Conservation (phyloP, 176 grass and related monocot species). For the Eremochloa ophiuroides region DNA sequence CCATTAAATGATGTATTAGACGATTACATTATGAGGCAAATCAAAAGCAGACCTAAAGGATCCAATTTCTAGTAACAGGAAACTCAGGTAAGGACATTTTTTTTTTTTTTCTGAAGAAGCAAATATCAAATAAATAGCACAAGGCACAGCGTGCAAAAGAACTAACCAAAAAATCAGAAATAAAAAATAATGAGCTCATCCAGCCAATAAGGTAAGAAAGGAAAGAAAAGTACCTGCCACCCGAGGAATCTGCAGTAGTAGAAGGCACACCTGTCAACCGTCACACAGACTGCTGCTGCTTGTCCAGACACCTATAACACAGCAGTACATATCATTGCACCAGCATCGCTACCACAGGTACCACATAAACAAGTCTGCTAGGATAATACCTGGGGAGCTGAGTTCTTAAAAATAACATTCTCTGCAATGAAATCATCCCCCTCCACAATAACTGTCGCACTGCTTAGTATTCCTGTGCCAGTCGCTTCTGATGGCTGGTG, state of each 20-base stretch:
- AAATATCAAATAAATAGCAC: not conserved
- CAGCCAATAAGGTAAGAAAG: not conserved
- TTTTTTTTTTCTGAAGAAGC: not conserved
- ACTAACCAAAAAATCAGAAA: not conserved
- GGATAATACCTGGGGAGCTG: conserved; percentile 60
- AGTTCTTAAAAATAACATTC: conserved; percentile 91
- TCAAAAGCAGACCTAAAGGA: not conserved
- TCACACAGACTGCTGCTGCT: conserved; percentile 68
- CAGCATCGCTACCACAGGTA: not conserved
- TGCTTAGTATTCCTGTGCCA: conserved; percentile 80
- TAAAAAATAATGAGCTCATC: not conserved
- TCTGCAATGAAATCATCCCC: conserved; percentile 83
- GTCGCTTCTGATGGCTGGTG: conserved; percentile 54
- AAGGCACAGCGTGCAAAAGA: not conserved
- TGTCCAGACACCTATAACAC: conserved; percentile 71
- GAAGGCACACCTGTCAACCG: conserved; percentile 76
- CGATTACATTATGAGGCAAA: not conserved
- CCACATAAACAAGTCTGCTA: not conserved
- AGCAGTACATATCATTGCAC: not conserved
- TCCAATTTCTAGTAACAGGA: not conserved
- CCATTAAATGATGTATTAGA: not conserved
- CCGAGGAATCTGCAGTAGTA: conserved; percentile 80
- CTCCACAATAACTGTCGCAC: conserved; percentile 62
- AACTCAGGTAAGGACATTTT: not conserved
- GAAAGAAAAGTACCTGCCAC: conserved; percentile 55